Conservation (phyloP, 192 early-diverging fungal genomes). For the Chytriomyces confervae region DNA sequence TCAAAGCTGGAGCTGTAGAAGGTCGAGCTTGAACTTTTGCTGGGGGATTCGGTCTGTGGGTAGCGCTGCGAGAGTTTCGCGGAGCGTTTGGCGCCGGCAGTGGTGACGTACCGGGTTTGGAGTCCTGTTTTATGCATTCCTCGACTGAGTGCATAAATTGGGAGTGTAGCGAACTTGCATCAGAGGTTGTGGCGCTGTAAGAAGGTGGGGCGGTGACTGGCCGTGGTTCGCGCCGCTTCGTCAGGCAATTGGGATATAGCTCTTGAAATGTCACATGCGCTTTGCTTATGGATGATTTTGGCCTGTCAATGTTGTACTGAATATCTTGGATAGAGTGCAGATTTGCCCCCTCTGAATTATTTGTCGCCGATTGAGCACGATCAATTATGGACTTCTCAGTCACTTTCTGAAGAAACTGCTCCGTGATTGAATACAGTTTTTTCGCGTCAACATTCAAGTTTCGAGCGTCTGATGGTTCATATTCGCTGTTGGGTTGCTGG, state of each 20-base stretch:
- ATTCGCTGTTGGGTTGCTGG: too few species aligned
- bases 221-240: background rate
- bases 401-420: background rate
- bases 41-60: too few species aligned
- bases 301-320: background rate
- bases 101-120: too few species aligned
- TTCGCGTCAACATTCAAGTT: background rate
- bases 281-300: background rate
- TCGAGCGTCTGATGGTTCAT: too few species aligned
- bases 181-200: too few species aligned
- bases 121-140: too few species aligned
- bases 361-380: background rate
- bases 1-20: too few species aligned
- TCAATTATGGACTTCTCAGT: constrained; percentile 9
- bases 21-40: too few species aligned
- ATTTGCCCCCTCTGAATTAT: background rate
- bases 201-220: background rate
- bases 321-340: background rate
- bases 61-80: too few species aligned
- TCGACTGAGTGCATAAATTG: too few species aligned
- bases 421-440: background rate
- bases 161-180: too few species aligned
- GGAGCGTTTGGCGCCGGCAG: too few species aligned
- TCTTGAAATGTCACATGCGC: background rate
- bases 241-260: background rate